Conservation (phyloP, 441 rosid genomes). For the Flueggea neowawraea region DNA sequence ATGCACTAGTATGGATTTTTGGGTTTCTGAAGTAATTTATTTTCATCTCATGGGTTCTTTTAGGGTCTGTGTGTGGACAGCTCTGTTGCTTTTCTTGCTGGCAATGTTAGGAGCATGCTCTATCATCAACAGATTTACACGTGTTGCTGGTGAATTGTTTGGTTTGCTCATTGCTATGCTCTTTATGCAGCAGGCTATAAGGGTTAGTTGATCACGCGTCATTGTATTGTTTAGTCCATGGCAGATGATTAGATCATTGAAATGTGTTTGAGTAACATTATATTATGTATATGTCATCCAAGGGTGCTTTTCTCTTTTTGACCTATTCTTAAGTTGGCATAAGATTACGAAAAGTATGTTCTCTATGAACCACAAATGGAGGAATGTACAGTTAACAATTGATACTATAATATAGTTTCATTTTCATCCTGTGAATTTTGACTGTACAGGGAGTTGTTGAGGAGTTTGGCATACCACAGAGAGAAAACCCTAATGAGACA, state of each 20-base stretch:
- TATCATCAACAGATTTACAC: constrained; percentile 76
- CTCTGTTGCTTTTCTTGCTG: constrained; percentile 65
- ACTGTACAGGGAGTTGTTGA: constrained; percentile 63
- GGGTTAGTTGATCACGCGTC: constrained; percentile 35
- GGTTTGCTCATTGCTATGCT: constrained; percentile 87
- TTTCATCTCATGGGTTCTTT: constrained; percentile 15
- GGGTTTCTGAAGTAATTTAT: constrained; percentile 22
- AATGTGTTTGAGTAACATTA: not conserved
- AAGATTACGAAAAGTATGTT: too few species aligned
- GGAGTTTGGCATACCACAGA: constrained; percentile 67
- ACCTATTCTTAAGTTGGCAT: not conserved
- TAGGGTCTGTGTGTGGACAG: constrained; percentile 86
- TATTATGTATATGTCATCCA: not conserved
- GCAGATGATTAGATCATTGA: too few species aligned
- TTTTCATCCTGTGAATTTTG: constrained; percentile 12
- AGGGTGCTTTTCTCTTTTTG: not conserved
- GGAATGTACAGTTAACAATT: too few species aligned
- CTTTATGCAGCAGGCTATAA: constrained; percentile 83
- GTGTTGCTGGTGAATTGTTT: constrained; percentile 80
- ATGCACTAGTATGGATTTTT: constrained; percentile 8
- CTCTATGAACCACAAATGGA: too few species aligned
- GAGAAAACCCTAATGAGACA: constrained; percentile 52
- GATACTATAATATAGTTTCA: not conserved
- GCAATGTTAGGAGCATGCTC: constrained; percentile 79
- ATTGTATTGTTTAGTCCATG: not conserved